Conservation (phyloP, 83 land plant species). For the Larix sibirica region DNA sequence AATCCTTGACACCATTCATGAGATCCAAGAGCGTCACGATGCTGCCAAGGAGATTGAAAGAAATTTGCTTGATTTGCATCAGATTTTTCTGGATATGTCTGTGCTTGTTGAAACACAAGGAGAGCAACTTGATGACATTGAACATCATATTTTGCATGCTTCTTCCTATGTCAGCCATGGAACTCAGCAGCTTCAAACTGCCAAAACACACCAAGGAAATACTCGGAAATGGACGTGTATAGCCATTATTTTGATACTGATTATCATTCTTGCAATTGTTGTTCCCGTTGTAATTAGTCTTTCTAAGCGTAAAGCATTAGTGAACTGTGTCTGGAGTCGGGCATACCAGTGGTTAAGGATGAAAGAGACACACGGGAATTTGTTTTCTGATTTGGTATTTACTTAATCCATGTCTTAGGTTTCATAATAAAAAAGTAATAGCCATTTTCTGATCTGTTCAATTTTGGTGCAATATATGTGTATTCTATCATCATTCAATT, state of each 20-base stretch:
- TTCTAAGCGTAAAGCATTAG: not conserved
- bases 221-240: slow-evolving; percentile 49
- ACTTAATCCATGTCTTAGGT: not conserved
- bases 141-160: slow-evolving; percentile 53
- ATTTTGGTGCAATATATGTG: not conserved
- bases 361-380: not conserved
- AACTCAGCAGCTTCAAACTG: slow-evolving; percentile 37
- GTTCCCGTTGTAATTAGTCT: slow-evolving; percentile 12
- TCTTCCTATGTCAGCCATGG: slow-evolving; percentile 52
- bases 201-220: slow-evolving; percentile 45
- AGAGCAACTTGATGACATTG: slow-evolving; percentile 59
- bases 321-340: not conserved
- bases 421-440: not conserved
- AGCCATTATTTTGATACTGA: slow-evolving; percentile 23
- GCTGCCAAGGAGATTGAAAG: slow-evolving; percentile 64
- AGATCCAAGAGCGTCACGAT: slow-evolving; percentile 69
- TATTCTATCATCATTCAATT: not conserved
- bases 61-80: slow-evolving; percentile 59
- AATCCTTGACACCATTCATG: slow-evolving; percentile 48
- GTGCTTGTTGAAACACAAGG: slow-evolving; percentile 69
- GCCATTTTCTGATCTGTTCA: not conserved
- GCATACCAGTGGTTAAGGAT: not conserved
- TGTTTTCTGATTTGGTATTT: not conserved
- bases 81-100: slow-evolving; percentile 65
- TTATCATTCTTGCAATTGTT: slow-evolving; percentile 27